phyloP scores from a whole-genome alignment of 495 filamentous ascomycete genomes.

The Daldinia caldariorum region DNA sequence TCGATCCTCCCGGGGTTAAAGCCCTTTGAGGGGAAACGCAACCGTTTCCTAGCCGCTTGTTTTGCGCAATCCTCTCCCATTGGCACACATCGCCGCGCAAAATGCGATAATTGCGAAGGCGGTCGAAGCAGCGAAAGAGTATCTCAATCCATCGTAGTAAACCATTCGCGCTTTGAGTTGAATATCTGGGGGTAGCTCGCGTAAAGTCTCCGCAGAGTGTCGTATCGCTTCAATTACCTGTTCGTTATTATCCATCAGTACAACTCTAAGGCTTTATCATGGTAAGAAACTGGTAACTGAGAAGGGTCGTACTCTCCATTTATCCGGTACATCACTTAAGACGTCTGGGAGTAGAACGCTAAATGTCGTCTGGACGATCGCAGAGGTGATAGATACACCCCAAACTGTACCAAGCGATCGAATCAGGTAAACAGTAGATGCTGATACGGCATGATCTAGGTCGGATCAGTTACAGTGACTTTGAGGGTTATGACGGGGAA shows the following conservation, averaged over 20 bases:
- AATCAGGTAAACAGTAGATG: conserved; percentile 71
- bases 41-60: conserved; percentile 19
- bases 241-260: conserved; percentile 4
- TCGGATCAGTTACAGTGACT: not conserved
- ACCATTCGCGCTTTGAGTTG: conserved; percentile 69
- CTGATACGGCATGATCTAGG: conserved; percentile 70
- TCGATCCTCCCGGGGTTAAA: too few species aligned
- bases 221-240: conserved; percentile 70
- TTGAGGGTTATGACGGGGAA: not conserved
- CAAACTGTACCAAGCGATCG: conserved; percentile 71
- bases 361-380: conserved; percentile 72
- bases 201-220: conserved; percentile 67
- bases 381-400: conserved; percentile 70
- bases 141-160: conserved; percentile 65
- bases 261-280: conserved; percentile 37
- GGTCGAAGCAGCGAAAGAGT: conserved; percentile 65
- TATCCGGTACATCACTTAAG: conserved; percentile 70
- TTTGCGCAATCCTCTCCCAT: conserved; percentile 57
- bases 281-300: conserved; percentile 19
- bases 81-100: conserved; percentile 61
- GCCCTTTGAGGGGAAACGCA: not conserved
- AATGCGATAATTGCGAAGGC: conserved; percentile 61
- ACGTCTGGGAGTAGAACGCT: conserved; percentile 64
- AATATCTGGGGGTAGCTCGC: conserved; percentile 64
- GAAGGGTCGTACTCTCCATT: conserved; percentile 69